Conservation (phyloP, 768 basidiomycete species). For the Russula abietina region DNA sequence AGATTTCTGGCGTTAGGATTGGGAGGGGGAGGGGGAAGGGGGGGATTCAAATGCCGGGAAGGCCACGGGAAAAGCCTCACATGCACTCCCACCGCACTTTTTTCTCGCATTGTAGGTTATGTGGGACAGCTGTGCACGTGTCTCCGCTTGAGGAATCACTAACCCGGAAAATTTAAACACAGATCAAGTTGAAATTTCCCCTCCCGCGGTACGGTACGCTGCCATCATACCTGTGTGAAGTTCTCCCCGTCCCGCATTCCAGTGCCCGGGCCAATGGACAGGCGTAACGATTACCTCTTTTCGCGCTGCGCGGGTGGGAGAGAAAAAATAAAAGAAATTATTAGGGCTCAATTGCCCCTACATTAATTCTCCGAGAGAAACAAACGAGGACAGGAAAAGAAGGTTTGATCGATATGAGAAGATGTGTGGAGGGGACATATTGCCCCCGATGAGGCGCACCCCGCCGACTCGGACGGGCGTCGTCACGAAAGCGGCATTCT, state of each 20-base stretch:
- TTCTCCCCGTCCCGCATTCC: conserved; percentile 5
- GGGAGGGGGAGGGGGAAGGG: conserved; percentile 9
- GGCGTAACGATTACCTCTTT: conserved; percentile 8
- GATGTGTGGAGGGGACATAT: conserved; percentile 8
- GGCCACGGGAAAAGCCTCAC: conserved; percentile 4
- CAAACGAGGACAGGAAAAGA: conserved; percentile 12
- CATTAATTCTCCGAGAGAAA: conserved; percentile 18
- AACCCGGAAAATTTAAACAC: conserved; percentile 6
- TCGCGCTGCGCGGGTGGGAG: conserved; percentile 2
- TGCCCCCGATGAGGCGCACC: background rate
- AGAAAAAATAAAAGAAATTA: background rate
- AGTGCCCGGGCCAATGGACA: conserved; percentile 9
- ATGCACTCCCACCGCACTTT: background rate
- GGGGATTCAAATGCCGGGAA: background rate
- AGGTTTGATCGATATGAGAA: conserved; percentile 22
- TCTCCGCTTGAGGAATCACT: conserved; percentile 4
- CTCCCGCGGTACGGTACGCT: background rate
- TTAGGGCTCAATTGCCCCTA: background rate
- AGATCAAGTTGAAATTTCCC: conserved; percentile 7
- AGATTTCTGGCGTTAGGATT: background rate
- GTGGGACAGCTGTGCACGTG: conserved; percentile 10
- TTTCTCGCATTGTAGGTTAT: background rate
- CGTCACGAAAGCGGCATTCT: background rate
- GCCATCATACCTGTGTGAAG: conserved; percentile 3
- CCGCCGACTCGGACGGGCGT: background rate